Evolutionary conservation across 2,329 filamentous ascomycete genomes (phyloP), one percentile per base, ranked within the genome.

Genomic region (Neopestalotiopsis sp.): DNA sequence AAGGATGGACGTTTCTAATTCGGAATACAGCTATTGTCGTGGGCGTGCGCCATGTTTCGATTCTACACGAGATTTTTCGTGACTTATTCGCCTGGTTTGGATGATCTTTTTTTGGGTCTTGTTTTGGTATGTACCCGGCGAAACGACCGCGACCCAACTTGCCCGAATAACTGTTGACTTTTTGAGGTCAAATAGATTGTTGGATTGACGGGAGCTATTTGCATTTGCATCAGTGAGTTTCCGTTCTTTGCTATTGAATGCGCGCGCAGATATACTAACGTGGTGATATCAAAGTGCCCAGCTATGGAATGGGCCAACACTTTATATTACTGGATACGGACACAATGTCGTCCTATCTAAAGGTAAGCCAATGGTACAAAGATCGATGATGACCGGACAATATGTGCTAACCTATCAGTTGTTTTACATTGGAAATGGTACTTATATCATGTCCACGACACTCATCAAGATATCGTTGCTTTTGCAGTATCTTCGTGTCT

Each of bases 391-490:
- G 32, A 17, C 20, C 61, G 40, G 13, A 5, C 62, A 49, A 14
- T 28, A 5, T 24, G 20, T 40, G 12, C 32, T 34, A 20, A 63
- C 34, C 20, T 12, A 10, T 28, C 61, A 77, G 74, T 61, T 65
- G 28, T 73, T 74, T 38, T 77, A 77, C 61, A 66, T 76, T 14
- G 61, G 65, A 24, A 75, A 74, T 38, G 72, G 68, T 3, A 68
- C 70, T 5, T 76, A 76, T 68, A 72, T 65, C 49, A 69, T 73
- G 20, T 73, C 76, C 34, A 72, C 74, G 13, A 70, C 73, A 12
- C 62, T 76, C 3, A 75, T 77, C 65, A 77, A 77, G 67, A 68
- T 77, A 40, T 74, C 74, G 7, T 72, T 77, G 32, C 65, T 77
- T 45, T 71, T 76, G 53, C 76, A 77, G 65, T 77, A 74, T 57